Evolutionary conservation across 441 rosid genomes (phyloP).

Genomic region (Populus trichocarpa): DNA sequence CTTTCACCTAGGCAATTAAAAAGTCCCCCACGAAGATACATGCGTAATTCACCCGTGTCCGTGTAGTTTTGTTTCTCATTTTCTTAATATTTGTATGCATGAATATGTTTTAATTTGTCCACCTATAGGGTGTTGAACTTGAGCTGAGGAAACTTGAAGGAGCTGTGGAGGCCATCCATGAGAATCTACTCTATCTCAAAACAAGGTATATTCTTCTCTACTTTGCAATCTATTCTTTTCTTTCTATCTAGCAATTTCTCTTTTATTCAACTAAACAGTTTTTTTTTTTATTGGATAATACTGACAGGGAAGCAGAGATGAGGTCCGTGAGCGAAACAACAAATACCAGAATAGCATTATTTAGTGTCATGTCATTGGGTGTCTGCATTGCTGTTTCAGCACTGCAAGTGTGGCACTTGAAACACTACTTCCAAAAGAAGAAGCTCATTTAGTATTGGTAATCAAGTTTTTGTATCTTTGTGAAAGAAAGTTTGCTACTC

Average conservation of each 20-base stretch:
- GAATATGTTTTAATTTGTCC: slow-evolving; percentile 1
- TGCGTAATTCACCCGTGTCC: neutral
- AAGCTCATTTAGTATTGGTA: slow-evolving; percentile 59
- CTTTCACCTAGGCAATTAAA: neutral
- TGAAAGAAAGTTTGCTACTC: neutral
- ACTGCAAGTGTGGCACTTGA: slow-evolving; percentile 70
- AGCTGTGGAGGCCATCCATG: slow-evolving; percentile 76
- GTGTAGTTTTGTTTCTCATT: neutral
- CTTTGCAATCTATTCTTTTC: neutral
- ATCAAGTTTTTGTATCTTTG: neutral
- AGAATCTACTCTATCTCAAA: slow-evolving; percentile 55
- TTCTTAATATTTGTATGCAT: neutral
- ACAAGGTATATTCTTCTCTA: slow-evolving; percentile 37
- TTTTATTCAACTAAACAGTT: neutral
- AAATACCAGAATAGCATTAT: slow-evolving; percentile 65
- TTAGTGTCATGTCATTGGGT: slow-evolving; percentile 69
- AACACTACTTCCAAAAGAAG: slow-evolving; percentile 74
- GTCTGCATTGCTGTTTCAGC: slow-evolving; percentile 59
- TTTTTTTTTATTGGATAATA: neutral
- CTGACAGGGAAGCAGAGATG: slow-evolving; percentile 77
- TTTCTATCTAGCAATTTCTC: neutral
- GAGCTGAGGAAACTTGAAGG: slow-evolving; percentile 87
- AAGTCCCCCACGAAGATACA: neutral
- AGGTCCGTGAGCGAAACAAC: slow-evolving; percentile 64
- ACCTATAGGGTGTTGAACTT: slow-evolving; percentile 71